phyloP scores from a whole-genome alignment of 164 flowering plant species.

The Nymphaea colorata region DNA sequence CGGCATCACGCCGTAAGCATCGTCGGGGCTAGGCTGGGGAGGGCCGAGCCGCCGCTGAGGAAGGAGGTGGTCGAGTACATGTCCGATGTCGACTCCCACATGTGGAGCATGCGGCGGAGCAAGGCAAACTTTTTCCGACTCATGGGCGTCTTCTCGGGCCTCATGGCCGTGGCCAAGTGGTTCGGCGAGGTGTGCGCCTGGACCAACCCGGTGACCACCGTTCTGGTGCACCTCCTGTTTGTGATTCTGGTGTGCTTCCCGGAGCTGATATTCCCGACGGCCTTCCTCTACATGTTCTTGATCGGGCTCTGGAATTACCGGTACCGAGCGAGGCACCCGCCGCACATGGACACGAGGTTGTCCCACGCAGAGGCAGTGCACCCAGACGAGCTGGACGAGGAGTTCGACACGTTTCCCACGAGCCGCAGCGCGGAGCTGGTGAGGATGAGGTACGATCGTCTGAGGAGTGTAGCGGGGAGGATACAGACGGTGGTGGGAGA shows the following conservation, averaged over 20 bases:
- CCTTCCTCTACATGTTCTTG: constrained; percentile 81
- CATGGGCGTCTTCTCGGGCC: constrained; percentile 72
- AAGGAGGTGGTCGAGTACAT: constrained; percentile 93
- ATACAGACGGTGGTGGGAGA: constrained; percentile 73
- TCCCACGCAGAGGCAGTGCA: constrained; percentile 61
- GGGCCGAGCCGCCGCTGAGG: constrained; percentile 85
- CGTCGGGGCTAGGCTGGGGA: constrained; percentile 68
- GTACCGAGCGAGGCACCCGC: constrained; percentile 77
- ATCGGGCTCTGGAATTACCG: constrained; percentile 91
- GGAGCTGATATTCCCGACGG: constrained; percentile 66
- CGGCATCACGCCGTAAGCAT: constrained; percentile 80
- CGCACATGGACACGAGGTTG: constrained; percentile 65
- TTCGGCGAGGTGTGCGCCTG: constrained; percentile 73
- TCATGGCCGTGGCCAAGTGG: constrained; percentile 70
- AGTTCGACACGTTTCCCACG: constrained; percentile 73
- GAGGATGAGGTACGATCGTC: constrained; percentile 66
- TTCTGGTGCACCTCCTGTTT: constrained; percentile 68
- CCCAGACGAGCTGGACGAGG: constrained; percentile 80
- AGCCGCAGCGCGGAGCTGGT: constrained; percentile 45
- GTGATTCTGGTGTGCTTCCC: constrained; percentile 87
- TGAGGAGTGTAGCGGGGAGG: constrained; percentile 72
- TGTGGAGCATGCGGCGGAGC: constrained; percentile 94
- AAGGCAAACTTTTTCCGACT: constrained; percentile 84
- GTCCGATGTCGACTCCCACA: constrained; percentile 85
- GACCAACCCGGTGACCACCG: constrained; percentile 81